These are phyloP conservation scores for Coemansia sp. DNA, from an alignment of 192 early-diverging fungal genomes.

Conservation along the genomic window DNA sequence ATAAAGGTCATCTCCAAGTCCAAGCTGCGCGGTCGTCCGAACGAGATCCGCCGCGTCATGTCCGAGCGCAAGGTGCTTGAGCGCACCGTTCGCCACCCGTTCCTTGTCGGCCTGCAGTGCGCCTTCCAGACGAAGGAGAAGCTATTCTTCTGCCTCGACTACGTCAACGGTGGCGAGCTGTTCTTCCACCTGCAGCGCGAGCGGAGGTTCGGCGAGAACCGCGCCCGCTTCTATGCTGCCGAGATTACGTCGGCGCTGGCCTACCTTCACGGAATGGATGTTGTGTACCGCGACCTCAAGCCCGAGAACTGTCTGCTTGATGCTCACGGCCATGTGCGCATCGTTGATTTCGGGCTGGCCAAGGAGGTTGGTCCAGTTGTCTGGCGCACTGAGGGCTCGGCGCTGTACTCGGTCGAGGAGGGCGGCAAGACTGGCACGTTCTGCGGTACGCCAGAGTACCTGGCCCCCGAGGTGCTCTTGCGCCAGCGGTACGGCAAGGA, in stretches of 20 bases:
- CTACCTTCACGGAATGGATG: conserved; percentile 89
- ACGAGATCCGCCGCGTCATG: conserved; percentile 64
- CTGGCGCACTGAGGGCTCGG: conserved; percentile 78
- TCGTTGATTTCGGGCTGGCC: conserved; percentile 92
- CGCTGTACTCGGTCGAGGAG: conserved; percentile 52
- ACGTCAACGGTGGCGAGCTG: conserved; percentile 75
- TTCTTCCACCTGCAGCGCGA: conserved; percentile 73
- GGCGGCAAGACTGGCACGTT: conserved; percentile 69
- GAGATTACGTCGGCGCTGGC: conserved; percentile 55
- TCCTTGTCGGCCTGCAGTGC: conserved; percentile 69
- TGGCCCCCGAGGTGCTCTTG: conserved; percentile 70
- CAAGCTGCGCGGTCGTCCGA: conserved; percentile 61
- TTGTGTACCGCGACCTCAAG: conserved; percentile 82
- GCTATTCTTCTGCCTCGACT: conserved; percentile 72
- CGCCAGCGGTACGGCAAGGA: conserved; percentile 64
- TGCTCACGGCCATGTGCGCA: conserved; percentile 74
- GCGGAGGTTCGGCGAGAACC: conserved; percentile 60
- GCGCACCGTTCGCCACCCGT: conserved; percentile 56
- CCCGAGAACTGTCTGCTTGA: conserved; percentile 88
- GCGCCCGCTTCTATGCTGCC: conserved; percentile 61
- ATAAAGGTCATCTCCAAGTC: conserved; percentile 74
- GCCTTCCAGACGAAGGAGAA: conserved; percentile 75
- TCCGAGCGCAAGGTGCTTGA: conserved; percentile 66
- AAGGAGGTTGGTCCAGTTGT: conserved; percentile 67
- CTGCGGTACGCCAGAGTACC: conserved; percentile 75